Conservation (phyloP, 1,284 basidiomycete species). For the Apiotrichum akiyoshidainum region DNA sequence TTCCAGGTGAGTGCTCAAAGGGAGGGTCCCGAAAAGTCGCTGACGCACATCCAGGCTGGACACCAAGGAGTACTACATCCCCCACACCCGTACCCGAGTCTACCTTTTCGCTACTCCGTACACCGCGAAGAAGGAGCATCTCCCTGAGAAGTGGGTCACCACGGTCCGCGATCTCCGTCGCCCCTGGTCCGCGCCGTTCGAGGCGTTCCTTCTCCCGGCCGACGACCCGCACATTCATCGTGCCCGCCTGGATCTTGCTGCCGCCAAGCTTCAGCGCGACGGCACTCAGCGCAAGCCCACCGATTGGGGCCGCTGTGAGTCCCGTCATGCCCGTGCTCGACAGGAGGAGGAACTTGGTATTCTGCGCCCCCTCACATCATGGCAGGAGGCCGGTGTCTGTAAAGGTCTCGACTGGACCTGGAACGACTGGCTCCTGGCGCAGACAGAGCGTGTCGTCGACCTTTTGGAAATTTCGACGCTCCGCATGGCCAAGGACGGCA, state of each 20-base stretch:
- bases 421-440: conserved; percentile 86
- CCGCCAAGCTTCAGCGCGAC: conserved; percentile 46
- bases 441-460: conserved; percentile 93
- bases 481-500: conserved; percentile 71
- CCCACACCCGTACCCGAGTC: conserved; percentile 85
- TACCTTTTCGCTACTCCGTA: conserved; percentile 67
- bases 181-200: conserved; percentile 82
- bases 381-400: conserved; percentile 89
- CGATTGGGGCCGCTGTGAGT: conserved; percentile 91
- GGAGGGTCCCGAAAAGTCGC: too few species aligned
- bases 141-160: conserved; percentile 70
- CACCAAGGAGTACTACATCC: conserved; percentile 91
- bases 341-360: conserved; percentile 77
- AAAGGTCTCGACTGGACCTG: conserved; percentile 86
- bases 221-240: conserved; percentile 89
- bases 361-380: conserved; percentile 82
- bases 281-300: conserved; percentile 57
- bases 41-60: conserved; percentile 58
- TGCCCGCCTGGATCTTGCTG: conserved; percentile 74
- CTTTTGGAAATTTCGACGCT: conserved; percentile 86
- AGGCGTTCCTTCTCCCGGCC: conserved; percentile 83
- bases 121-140: conserved; percentile 43
- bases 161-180: conserved; percentile 68
- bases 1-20: neutral
- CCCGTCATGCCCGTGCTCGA: conserved; percentile 80